Percentiles rank a stretch among this genome's conserved stretches.
Conservation (phyloP, 2,329 filamentous ascomycete genomes). For the Exophiala mesophila region DNA sequence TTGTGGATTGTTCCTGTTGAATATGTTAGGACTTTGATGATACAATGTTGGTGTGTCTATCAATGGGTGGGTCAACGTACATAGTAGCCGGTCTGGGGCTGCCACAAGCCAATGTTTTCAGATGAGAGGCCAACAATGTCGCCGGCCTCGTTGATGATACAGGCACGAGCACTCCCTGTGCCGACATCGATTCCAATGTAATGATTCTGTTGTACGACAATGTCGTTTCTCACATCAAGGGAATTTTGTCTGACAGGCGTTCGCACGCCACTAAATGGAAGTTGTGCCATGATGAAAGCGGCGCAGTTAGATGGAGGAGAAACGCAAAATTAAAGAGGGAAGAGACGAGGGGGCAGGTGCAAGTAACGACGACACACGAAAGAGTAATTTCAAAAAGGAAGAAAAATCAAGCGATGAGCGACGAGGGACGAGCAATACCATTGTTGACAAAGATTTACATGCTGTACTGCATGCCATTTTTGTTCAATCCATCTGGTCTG, state of each 20-base stretch:
- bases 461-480: background rate
- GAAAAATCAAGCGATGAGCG: background rate
- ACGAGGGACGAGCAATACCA: background rate
- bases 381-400: no score
- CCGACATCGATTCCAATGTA: slow-evolving; percentile 92
- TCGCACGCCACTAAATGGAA: slow-evolving; percentile 20
- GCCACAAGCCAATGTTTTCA: slow-evolving; percentile 74
- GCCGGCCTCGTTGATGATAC: slow-evolving; percentile 86
- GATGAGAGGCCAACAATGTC: slow-evolving; percentile 73
- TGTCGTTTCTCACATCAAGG: slow-evolving; percentile 50
- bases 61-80: slow-evolving; percentile 40
- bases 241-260: slow-evolving; percentile 32
- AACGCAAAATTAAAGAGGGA: no score
- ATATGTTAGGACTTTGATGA: background rate
- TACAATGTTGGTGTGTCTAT: background rate
- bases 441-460: background rate
- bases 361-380: no score
- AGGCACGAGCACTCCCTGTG: slow-evolving; percentile 89
- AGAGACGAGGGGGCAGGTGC: no score
- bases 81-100: slow-evolving; percentile 70
- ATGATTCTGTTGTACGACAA: slow-evolving; percentile 54
- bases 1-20: slow-evolving; percentile 87
- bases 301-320: no score
- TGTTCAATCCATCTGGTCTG: no score
- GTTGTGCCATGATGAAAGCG: slow-evolving; percentile 8